phyloP scores from a whole-genome alignment of 176 grass and related monocot genomes.

The Triticum turgidum region DNA sequence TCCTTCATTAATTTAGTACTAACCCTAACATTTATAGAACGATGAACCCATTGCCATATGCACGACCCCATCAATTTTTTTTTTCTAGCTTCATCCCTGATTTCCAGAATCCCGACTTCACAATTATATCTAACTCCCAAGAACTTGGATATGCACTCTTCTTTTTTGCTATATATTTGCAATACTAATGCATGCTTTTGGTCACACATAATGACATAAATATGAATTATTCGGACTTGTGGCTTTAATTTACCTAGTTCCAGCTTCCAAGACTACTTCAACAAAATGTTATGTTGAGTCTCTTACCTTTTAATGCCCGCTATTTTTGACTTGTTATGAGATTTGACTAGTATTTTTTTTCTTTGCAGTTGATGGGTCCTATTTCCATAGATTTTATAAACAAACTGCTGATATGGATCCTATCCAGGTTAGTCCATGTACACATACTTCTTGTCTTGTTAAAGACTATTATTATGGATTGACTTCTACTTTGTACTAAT shows the following conservation, averaged over 20 bases:
- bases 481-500: neutral
- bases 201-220: neutral
- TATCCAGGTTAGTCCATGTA: slow-evolving; percentile 53
- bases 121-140: neutral
- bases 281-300: neutral
- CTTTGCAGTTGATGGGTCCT: slow-evolving; percentile 75
- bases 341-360: slow-evolving; percentile 22
- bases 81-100: neutral
- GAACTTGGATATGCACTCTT: neutral
- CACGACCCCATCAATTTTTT: too few species aligned
- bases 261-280: neutral
- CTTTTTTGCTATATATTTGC: neutral
- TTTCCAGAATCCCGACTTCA: neutral
- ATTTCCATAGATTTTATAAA: slow-evolving; percentile 89
- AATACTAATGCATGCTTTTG: neutral
- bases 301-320: neutral
- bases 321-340: neutral
- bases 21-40: too few species aligned
- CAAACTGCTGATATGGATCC: slow-evolving; percentile 69
- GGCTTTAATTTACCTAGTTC: neutral
- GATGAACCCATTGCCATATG: too few species aligned
- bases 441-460: neutral
- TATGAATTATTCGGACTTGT: neutral
- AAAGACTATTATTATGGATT: neutral
- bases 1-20: too few species aligned